Evolutionary conservation across 208 protist species (phyloP), one percentile per base, ranked within the genome.

Genomic region (Kentomonas sorsogonicus): DNA sequence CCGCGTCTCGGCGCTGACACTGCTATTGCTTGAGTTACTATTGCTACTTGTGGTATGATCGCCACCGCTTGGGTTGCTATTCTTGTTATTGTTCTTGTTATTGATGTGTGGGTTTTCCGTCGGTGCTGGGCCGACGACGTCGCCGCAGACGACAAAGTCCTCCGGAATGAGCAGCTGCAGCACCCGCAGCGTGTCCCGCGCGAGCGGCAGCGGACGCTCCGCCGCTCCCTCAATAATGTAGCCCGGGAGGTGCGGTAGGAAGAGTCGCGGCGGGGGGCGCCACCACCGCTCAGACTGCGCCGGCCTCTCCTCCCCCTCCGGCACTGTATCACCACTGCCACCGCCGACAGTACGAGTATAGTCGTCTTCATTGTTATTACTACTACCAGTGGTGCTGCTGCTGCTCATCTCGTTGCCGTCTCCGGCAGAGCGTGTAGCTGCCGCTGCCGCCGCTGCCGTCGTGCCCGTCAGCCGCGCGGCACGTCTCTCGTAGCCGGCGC

Each of bases 141-240:
- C 41, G 39, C 78, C 74, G 45, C 72, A 85, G n/a, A 86, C 69
- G 18, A 58, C 70, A 64, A 79, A 89, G 63, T 93, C 83, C 1
- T 86, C 58, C 18, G 80, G 79, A 26, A 86, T 72, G 31, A 52
- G 54, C 13, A 91, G 73, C 36, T 83, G 63, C 50, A 85, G 27
- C 20, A 77, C 71, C 27, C 40, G 55, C 9, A 81, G 22, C 1
- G 72, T 78, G 69, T 91, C 79, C 22, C 23, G 20, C 26, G 76
- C 67, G 52, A 67, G 45, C 25, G 86, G 81, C n/a, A 74, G 59
- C 15, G 80, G 62, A 15, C 86, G 81, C 27, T 45, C 38, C 27
- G 78, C 66, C 15, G 63, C 74, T 1, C 79, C 81, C 45, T 93
- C 86, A 11, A 74, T 60, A 30, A 77, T 55, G 65, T 89, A 93